Evolutionary conservation across 1,284 basidiomycete genomes (phyloP), one percentile per base, ranked within the genome.

Genomic region (Boletus smithii): DNA sequence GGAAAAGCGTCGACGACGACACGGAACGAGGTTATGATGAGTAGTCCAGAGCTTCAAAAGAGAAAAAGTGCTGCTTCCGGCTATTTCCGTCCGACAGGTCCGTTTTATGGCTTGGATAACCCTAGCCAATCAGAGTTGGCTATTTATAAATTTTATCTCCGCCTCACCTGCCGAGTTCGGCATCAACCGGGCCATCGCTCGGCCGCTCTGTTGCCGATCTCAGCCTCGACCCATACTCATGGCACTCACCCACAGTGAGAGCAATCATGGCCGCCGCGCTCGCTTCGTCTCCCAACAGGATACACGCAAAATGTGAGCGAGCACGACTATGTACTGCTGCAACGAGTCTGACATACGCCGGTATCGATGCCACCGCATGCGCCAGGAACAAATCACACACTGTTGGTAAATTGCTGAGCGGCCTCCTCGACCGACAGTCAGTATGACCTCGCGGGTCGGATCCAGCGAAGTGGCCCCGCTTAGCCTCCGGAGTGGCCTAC

Each of bases 341-440:
- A n/a, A n/a, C n/a, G n/a, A n/a, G n/a, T n/a, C n/a, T n/a, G n/a
- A n/a, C n/a, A n/a, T n/a, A n/a, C n/a, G n/a, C n/a, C n/a, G n/a
- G n/a, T n/a, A n/a, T n/a, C n/a, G n/a, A n/a, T n/a, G n/a, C n/a
- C n/a, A n/a, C n/a, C n/a, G n/a, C n/a, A n/a, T n/a, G n/a, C n/a
- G n/a, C 1, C 20, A 41, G 36, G 24, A 16, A 38, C 22, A n/a
- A n/a, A n/a, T 26, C 23, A 26, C 31, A 33, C 31, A 18, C 14
- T n/a, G n/a, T n/a, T n/a, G n/a, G n/a, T 79, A 61, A 90, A 89
- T 52, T 89, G 83, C 50, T 87, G 81, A 2, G 85, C 85, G 0
- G 87, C 86, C 23, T 88, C 87, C 51, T n/a, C n/a, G n/a, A n/a
- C n/a, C n/a, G n/a, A n/a, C n/a, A n/a, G n/a, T n/a, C n/a, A n/a